Evolutionary conservation across 805 yeast species (phyloP).

Genomic region (Candida verbasci): DNA sequence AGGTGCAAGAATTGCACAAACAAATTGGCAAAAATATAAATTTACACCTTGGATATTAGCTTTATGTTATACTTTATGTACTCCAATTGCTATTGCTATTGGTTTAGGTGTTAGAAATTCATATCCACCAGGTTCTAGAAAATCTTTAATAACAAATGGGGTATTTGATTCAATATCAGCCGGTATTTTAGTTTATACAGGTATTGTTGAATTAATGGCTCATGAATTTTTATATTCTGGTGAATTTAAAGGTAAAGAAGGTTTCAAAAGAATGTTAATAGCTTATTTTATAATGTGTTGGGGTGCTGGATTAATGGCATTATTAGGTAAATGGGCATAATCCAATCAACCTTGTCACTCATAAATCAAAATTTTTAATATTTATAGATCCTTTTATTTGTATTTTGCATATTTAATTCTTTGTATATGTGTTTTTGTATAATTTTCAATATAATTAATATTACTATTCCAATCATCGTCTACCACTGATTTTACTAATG

Average conservation of each 20-base stretch:
- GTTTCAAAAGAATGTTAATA: slow-evolving; percentile 45
- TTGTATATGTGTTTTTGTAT: too few species aligned
- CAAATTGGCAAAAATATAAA: slow-evolving; percentile 34
- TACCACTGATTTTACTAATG: background rate
- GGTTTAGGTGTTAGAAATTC: slow-evolving; percentile 71
- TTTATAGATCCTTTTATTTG: too few species aligned
- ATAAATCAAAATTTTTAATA: too few species aligned
- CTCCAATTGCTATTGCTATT: slow-evolving; percentile 74
- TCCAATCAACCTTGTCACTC: too few species aligned
- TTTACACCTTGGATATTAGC: slow-evolving; percentile 58
- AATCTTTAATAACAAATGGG: slow-evolving; percentile 63
- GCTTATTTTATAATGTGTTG: slow-evolving; percentile 53
- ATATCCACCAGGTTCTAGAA: slow-evolving; percentile 56
- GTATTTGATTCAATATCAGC: slow-evolving; percentile 71
- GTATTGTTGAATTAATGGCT: slow-evolving; percentile 75
- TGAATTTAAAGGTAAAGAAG: slow-evolving; percentile 58
- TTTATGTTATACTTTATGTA: slow-evolving; percentile 48
- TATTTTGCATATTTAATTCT: too few species aligned
- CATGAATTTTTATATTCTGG: slow-evolving; percentile 63
- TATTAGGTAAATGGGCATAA: slow-evolving; percentile 56
- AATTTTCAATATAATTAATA: too few species aligned
- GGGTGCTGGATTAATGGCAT: slow-evolving; percentile 78
- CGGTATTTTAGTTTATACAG: slow-evolving; percentile 74
- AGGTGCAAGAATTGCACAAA: slow-evolving; percentile 58
- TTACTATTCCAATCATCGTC: too few species aligned